A percentile compares a stretch with the other conserved stretches of the same genome.
Evolutionary conservation across 768 basidiomycete species (phyloP).

Genomic region (Kwoniella shandongensis): DNA sequence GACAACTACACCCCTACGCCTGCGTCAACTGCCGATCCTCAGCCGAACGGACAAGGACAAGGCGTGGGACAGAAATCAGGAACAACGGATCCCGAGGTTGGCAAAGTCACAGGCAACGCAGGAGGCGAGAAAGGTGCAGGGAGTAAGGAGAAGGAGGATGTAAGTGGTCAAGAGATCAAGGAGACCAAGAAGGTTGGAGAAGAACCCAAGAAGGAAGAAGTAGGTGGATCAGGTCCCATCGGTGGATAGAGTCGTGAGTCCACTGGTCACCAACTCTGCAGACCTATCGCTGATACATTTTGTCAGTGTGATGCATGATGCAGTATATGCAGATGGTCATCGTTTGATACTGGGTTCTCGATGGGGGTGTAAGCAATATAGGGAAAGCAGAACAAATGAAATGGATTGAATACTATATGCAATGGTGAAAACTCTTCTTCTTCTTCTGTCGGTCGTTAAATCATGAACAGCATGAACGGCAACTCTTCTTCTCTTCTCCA

Average conservation of each 20-base stretch:
- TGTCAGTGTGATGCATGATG: conserved; percentile 13
- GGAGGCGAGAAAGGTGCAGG: conserved; percentile 22
- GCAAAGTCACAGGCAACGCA: conserved; percentile 17
- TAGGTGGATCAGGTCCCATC: conserved; percentile 40
- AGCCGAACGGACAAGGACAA: conserved; percentile 33
- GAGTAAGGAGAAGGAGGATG: conserved; percentile 13
- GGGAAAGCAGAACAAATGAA: conserved; percentile 1
- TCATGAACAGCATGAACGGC: neutral
- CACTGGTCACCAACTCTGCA: too few relatives aligned
- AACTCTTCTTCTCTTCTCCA: neutral
- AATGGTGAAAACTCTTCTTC: neutral
- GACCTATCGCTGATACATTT: neutral
- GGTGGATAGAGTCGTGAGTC: conserved; percentile 38
- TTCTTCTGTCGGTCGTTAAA: neutral
- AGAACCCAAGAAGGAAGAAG: conserved; percentile 41
- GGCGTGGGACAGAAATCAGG: conserved; percentile 22
- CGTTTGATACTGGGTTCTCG: neutral
- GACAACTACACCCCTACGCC: conserved; percentile 36
- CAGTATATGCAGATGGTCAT: conserved; percentile 11
- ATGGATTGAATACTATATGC: conserved; percentile 5
- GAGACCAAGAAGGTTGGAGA: conserved; percentile 51
- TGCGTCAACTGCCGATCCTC: conserved; percentile 28
- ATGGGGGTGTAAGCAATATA: conserved; percentile 1
- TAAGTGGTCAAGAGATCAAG: conserved; percentile 27
- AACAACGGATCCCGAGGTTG: conserved; percentile 33